Conservation (phyloP, 495 filamentous ascomycete species). For the Penicilliopsis zonata region DNA sequence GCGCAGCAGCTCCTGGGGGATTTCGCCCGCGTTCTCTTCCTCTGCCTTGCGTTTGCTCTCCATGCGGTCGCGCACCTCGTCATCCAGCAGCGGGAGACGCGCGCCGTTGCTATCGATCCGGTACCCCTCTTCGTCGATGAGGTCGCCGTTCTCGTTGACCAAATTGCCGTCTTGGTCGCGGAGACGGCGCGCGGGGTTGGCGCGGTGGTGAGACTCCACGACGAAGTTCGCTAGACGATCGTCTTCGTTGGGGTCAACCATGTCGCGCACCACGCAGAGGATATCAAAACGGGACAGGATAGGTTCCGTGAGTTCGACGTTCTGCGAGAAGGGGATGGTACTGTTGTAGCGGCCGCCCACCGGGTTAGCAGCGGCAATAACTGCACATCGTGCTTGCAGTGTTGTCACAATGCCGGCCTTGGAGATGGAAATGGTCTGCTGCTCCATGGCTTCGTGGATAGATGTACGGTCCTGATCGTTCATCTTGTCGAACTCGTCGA, state of each 20-base stretch:
- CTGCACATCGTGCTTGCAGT: conserved; percentile 91
- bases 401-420: conserved; percentile 99
- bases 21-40: conserved; percentile 60
- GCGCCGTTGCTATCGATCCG: conserved; percentile 24
- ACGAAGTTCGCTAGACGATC: conserved; percentile 93
- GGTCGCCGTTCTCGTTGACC: conserved; percentile 49
- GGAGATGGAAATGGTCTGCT: conserved; percentile 99
- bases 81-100: conserved; percentile 20
- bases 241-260: conserved; percentile 93
- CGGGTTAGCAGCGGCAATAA: conserved; percentile 95
- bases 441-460: conserved; percentile 99
- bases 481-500: conserved; percentile 99
- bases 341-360: conserved; percentile 95
- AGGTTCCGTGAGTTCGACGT: conserved; percentile 94
- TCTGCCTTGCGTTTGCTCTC: conserved; percentile 32
- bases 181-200: conserved; percentile 58
- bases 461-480: conserved; percentile 97
- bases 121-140: conserved; percentile 33
- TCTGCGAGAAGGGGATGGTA: conserved; percentile 86
- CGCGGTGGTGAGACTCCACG: conserved; percentile 80
- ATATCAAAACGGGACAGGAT: conserved; percentile 99
- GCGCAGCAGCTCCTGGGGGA: conserved; percentile 81
- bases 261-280: conserved; percentile 91
- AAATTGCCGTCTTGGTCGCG: conserved; percentile 42
- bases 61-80: conserved; percentile 23